These are phyloP conservation scores for Sanghuangporus weigelae DNA, from an alignment of 1,284 basidiomycete species.

Conservation along the genomic window DNA sequence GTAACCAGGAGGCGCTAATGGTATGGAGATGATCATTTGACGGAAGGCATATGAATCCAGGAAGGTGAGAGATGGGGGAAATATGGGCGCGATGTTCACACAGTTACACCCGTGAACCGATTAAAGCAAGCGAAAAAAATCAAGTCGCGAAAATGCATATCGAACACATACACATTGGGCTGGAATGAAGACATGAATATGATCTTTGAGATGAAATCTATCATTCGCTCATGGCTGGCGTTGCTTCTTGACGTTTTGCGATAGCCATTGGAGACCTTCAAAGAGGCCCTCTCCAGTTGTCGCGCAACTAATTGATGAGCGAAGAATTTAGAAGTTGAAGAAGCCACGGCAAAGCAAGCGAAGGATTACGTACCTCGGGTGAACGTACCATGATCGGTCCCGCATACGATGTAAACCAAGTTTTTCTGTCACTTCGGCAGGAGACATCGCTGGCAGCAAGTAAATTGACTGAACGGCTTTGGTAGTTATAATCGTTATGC, in stretches of 20 bases:
- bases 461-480: not conserved
- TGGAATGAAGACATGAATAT: not conserved
- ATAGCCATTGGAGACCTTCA: conserved; percentile 94
- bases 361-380: conserved; percentile 71
- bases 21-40: not conserved
- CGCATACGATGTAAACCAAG: conserved; percentile 93
- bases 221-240: conserved; percentile 51
- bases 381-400: conserved; percentile 98
- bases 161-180: not conserved
- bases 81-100: not conserved
- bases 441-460: conserved; percentile 82
- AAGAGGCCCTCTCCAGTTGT: conserved; percentile 94
- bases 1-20: conserved; percentile 2
- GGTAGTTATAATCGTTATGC: conserved; percentile 11
- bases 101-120: conserved; percentile 5
- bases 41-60: not conserved
- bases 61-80: not conserved
- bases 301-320: conserved; percentile 66
- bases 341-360: not conserved
- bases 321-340: not conserved
- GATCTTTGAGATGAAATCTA: not conserved
- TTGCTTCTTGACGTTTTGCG: conserved; percentile 87
- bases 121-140: not conserved
- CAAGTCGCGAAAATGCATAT: not conserved
- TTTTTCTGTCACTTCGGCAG: conserved; percentile 98